Percentiles rank a stretch among this genome's conserved stretches.
Evolutionary conservation across 2,329 filamentous ascomycete genomes (phyloP).

Genomic region (Bipolaris oryzae): DNA sequence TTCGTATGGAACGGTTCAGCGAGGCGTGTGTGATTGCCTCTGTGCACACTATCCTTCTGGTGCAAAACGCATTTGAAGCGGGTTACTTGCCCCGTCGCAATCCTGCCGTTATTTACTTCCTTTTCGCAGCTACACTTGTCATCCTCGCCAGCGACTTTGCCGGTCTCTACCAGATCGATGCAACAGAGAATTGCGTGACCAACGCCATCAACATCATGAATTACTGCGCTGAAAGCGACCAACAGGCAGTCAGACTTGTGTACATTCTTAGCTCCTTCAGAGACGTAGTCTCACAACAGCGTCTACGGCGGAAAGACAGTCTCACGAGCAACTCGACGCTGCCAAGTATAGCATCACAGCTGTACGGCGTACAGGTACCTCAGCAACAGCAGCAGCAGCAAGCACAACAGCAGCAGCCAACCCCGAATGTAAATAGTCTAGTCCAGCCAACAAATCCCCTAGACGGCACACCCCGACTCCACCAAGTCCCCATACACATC

Average conservation of each 20-base stretch:
- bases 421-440: constrained; percentile 4
- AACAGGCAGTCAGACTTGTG: constrained; percentile 47
- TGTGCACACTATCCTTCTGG: constrained; percentile 49
- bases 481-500: constrained; percentile 46
- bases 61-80: constrained; percentile 51
- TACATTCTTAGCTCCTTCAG: constrained; percentile 49
- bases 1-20: constrained; percentile 57
- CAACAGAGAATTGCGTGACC: constrained; percentile 45
- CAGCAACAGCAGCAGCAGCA: constrained; percentile 19
- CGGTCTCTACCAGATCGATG: constrained; percentile 41
- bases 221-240: constrained; percentile 50
- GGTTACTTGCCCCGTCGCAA: constrained; percentile 50
- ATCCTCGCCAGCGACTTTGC: constrained; percentile 51
- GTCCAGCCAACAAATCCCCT: constrained; percentile 20
- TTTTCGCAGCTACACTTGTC: constrained; percentile 50
- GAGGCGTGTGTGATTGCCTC: constrained; percentile 52
- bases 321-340: constrained; percentile 31
- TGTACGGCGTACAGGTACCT: constrained; percentile 34
- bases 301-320: constrained; percentile 33
- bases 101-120: constrained; percentile 51
- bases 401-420: constrained; percentile 14
- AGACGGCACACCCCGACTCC: constrained; percentile 31
- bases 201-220: constrained; percentile 50
- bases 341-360: constrained; percentile 43
- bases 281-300: constrained; percentile 46